Percentiles rank a stretch among this genome's conserved stretches.
Conservation (phyloP, 345 rosid genomes). For the Turritis glabra region DNA sequence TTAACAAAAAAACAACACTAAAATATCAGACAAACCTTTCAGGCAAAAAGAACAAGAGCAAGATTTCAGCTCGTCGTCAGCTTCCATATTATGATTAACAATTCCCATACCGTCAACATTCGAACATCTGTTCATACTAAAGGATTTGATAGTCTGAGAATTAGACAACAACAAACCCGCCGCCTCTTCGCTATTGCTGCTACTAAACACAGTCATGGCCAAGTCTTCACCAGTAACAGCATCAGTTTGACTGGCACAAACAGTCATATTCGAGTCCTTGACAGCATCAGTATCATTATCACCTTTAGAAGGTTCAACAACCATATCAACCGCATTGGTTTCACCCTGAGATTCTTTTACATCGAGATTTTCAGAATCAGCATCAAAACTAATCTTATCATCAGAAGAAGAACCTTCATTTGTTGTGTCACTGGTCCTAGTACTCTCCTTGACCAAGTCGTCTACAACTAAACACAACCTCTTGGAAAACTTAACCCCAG, state of each 20-base stretch:
- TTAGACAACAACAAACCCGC: constrained; percentile 45
- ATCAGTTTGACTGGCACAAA: constrained; percentile 31
- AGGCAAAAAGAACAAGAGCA: constrained; percentile 90
- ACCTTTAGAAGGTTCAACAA: constrained; percentile 12
- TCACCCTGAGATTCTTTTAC: constrained; percentile 40
- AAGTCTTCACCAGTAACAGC: constrained; percentile 27
- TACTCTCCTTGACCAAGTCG: constrained; percentile 48
- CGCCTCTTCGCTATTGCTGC: constrained; percentile 29
- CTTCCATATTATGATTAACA: constrained; percentile 40
- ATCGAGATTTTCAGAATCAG: constrained; percentile 33
- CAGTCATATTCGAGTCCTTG: constrained; percentile 34
- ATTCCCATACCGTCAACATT: constrained; percentile 38
- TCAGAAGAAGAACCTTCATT: constrained; percentile 30
- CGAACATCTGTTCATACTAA: constrained; percentile 57
- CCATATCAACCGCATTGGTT: constrained; percentile 17
- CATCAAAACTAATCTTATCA: constrained; percentile 25
- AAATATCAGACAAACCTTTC: constrained; percentile 53
- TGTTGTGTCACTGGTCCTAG: constrained; percentile 30
- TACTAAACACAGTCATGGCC: constrained; percentile 24
- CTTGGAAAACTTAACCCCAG: constrained; percentile 44
- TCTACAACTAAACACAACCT: constrained; percentile 55
- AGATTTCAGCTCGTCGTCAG: constrained; percentile 53
- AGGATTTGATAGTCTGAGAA: constrained; percentile 47
- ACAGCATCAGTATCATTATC: constrained; percentile 22
- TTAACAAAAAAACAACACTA: background rate